phyloP scores from a whole-genome alignment of 345 rosid species.

The Punica granatum region DNA sequence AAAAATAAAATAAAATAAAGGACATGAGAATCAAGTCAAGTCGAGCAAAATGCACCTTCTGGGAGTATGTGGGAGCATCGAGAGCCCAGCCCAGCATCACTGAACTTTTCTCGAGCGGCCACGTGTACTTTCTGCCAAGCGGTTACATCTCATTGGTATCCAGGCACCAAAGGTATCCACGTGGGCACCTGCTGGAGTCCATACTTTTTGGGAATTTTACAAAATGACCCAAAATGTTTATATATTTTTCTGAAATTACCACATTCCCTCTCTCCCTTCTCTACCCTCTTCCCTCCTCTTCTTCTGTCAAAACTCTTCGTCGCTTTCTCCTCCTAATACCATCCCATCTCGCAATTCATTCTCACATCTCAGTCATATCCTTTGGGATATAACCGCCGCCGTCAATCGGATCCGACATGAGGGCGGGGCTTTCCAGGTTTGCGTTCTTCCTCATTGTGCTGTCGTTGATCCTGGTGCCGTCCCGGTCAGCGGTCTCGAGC shows the following conservation, averaged over 20 bases:
- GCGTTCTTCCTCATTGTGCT: conserved; percentile 27
- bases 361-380: neutral
- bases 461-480: conserved; percentile 22
- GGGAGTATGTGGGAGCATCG: neutral
- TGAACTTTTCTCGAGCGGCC: neutral
- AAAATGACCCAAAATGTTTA: no score
- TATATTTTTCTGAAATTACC: no score
- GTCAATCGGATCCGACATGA: conserved; percentile 19
- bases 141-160: neutral
- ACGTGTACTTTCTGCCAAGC: neutral
- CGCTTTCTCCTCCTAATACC: neutral
- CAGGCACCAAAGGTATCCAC: neutral
- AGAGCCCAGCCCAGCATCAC: conserved; percentile 3
- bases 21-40: no score
- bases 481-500: conserved; percentile 79
- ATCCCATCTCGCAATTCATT: neutral
- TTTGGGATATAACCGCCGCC: neutral
- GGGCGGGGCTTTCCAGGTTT: conserved; percentile 25
- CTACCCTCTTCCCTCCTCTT: neutral
- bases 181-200: neutral
- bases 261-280: no score
- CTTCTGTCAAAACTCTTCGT: neutral
- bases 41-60: no score
- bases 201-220: no score
- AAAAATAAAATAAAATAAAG: no score